These are phyloP conservation scores for Cucurbita argyrosperma DNA, from an alignment of 306 rosid species.

Conservation along the genomic window DNA sequence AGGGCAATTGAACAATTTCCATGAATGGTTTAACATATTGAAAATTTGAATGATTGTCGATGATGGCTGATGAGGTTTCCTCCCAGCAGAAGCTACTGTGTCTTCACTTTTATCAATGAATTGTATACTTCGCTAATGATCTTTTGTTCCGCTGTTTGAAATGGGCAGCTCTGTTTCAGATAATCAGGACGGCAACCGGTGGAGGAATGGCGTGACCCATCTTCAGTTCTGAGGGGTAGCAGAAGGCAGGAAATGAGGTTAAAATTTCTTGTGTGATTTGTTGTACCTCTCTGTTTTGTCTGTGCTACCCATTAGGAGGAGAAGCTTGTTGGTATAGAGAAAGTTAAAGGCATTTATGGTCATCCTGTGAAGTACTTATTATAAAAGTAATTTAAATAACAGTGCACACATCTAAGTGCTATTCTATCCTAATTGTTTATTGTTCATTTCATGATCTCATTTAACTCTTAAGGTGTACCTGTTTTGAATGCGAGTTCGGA, in stretches of 20 bases:
- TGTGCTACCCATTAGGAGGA: neutral
- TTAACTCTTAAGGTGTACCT: neutral
- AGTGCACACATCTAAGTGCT: neutral
- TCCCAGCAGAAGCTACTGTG: neutral
- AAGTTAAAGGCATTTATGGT: neutral
- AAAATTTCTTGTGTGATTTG: neutral
- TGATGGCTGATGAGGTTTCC: neutral
- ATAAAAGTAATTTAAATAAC: neutral
- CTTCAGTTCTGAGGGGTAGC: neutral
- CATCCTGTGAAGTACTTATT: constrained; percentile 2
- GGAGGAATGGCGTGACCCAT: constrained; percentile 70
- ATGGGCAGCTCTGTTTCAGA: constrained; percentile 78
- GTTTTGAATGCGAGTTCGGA: neutral
- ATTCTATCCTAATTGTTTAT: neutral
- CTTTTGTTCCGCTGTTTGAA: neutral
- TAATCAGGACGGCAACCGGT: constrained; percentile 85
- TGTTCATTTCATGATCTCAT: neutral
- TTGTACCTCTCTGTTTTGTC: neutral
- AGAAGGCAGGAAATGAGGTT: constrained; percentile 2
- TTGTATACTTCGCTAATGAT: constrained; percentile 15
- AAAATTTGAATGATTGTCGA: neutral
- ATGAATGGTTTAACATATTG: neutral
- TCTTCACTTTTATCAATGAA: neutral
- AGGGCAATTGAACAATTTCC: neutral
- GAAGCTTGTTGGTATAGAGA: neutral